Evolutionary conservation across 2,329 filamentous ascomycete species (phyloP), one percentile per base, ranked within the genome.

Genomic region (Microdochium paspali): DNA sequence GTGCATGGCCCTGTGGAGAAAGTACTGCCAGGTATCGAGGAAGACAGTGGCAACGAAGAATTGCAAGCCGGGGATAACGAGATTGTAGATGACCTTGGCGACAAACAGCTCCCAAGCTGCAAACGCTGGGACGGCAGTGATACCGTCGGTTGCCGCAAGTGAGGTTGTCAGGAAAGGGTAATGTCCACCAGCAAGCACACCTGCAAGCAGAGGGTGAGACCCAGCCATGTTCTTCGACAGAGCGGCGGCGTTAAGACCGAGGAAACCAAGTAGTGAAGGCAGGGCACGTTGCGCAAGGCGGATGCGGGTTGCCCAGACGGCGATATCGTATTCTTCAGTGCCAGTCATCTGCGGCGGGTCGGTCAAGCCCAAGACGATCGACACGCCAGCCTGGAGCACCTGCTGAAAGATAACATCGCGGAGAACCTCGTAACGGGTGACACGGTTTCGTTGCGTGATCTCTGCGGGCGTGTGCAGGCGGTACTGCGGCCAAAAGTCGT

Each of bases 21-120:
- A 95, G 70, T 98, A 98, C 65, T 98, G 91, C 93, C 93, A 98
- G 42, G 90, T 93, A 68, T 98, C 93, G 56, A 97, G 79, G 54
- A 94, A 73, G 53, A 80, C 69, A 50, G 91, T 77, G 23, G 84
- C 93, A 45, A 87, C 60, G 49, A 79, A 69, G 61, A 95, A 87
- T 64, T 97, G 91, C 44, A 91, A 47, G 3, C 71, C 76, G 1
- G 93, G 93, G 52, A 97, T 76, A 32, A 84, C 62, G 52, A 82
- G 69, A 74, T 87, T 85, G 71, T 97, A 97, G 54, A 95, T 79
- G 51, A 78, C 72, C 66, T 84, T 85, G 39, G 89, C 93, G 28
- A 80, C 66, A 25, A 74, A 54, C 40, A 94, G 60, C 67, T 97
- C 91, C 91, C 91, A 96, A 2, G 71, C 65, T 10, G 89, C 86